Evolutionary conservation across 208 protist species (phyloP).

Genomic region (Leishmania martiniquensis): DNA sequence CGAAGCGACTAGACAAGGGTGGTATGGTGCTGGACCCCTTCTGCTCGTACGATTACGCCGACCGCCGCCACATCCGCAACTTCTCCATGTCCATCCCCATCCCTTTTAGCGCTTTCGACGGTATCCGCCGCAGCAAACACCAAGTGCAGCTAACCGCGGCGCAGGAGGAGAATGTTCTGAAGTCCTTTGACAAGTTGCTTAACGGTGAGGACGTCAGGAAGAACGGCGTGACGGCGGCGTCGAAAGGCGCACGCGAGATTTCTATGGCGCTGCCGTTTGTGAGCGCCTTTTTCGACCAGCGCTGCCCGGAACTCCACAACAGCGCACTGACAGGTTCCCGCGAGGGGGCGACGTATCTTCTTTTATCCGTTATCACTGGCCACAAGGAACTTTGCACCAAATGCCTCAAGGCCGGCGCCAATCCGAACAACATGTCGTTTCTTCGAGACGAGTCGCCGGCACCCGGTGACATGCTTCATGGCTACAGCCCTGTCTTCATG

Average conservation of each 20-base stretch:
- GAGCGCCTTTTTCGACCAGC: constrained; percentile 72
- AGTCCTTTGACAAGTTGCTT: constrained; percentile 66
- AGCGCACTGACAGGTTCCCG: constrained; percentile 35
- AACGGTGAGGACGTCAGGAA: constrained; percentile 31
- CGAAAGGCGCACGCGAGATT: constrained; percentile 49
- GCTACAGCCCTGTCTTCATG: constrained; percentile 89
- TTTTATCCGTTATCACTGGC: constrained; percentile 80
- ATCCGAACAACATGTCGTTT: constrained; percentile 88
- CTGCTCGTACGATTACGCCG: constrained; percentile 38
- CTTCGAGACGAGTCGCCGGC: constrained; percentile 61
- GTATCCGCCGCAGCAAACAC: constrained; percentile 58
- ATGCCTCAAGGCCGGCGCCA: constrained; percentile 80
- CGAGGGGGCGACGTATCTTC: constrained; percentile 75
- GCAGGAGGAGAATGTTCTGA: constrained; percentile 66
- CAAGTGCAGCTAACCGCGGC: constrained; percentile 53
- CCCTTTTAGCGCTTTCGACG: constrained; percentile 73
- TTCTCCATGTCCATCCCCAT: constrained; percentile 83
- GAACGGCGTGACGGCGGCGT: constrained; percentile 11
- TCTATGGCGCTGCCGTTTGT: constrained; percentile 75
- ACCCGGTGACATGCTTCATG: constrained; percentile 84
- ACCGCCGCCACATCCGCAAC: constrained; percentile 54
- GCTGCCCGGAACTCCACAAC: constrained; percentile 61
- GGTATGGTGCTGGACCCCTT: constrained; percentile 36
- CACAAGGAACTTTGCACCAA: constrained; percentile 61
- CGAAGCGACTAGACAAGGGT: constrained; percentile 28